Conservation (phyloP, 1,284 basidiomycete species). For the Trametes hirsuta region DNA sequence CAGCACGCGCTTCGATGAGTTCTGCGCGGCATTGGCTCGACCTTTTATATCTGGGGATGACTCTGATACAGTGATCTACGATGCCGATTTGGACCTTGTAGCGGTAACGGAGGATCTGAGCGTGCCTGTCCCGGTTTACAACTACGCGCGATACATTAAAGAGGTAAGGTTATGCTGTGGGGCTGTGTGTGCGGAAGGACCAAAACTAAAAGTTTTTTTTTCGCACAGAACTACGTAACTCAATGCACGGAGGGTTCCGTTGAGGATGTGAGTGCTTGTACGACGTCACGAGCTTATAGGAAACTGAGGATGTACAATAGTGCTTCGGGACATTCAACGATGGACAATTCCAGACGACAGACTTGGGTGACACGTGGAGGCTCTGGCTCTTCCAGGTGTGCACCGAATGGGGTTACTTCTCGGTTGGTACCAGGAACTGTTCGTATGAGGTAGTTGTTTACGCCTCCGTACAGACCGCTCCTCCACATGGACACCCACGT, state of each 20-base stretch:
- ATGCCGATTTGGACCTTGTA: slow-evolving; percentile 36
- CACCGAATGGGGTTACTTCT: slow-evolving; percentile 95
- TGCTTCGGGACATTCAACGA: slow-evolving; percentile 89
- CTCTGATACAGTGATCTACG: slow-evolving; percentile 13
- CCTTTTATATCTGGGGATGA: slow-evolving; percentile 34
- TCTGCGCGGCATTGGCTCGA: slow-evolving; percentile 66
- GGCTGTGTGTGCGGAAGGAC: neutral
- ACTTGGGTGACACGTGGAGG: slow-evolving; percentile 76
- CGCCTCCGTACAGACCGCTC: slow-evolving; percentile 55
- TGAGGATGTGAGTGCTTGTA: slow-evolving; percentile 53
- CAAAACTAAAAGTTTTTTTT: neutral
- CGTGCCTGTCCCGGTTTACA: slow-evolving; percentile 64
- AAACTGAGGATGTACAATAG: slow-evolving; percentile 38
- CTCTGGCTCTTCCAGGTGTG: slow-evolving; percentile 93
- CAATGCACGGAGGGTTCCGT: slow-evolving; percentile 57
- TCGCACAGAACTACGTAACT: slow-evolving; percentile 59
- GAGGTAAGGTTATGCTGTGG: slow-evolving; percentile 46
- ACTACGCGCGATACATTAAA: slow-evolving; percentile 80
- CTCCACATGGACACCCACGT: slow-evolving; percentile 64
- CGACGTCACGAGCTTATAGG: neutral
- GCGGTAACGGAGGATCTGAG: slow-evolving; percentile 38
- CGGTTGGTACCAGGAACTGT: slow-evolving; percentile 40
- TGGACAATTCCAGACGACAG: slow-evolving; percentile 61
- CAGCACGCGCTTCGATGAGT: slow-evolving; percentile 67
- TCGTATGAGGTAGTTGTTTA: slow-evolving; percentile 21